Evolutionary conservation across 2,329 filamentous ascomycete genomes (phyloP).

Genomic region (Aspergillus sp.): DNA sequence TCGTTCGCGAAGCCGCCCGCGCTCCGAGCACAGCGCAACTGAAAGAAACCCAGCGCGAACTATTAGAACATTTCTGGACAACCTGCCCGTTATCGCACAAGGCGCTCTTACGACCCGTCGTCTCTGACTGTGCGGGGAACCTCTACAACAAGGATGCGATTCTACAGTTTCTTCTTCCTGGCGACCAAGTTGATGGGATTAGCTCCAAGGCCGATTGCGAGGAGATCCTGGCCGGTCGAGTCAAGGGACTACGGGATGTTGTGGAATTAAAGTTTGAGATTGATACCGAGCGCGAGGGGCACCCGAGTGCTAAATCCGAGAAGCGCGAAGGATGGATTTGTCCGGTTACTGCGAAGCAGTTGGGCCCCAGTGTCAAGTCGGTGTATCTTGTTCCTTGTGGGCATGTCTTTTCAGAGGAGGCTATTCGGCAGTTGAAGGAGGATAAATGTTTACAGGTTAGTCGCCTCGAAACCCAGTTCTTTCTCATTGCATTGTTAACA

Average conservation of each 20-base stretch:
- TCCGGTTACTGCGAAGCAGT: slow-evolving; percentile 81
- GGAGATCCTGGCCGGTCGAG: slow-evolving; percentile 62
- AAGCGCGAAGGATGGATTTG: slow-evolving; percentile 72
- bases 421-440: slow-evolving; percentile 76
- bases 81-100: slow-evolving; percentile 85
- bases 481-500: background rate
- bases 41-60: slow-evolving; percentile 85
- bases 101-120: slow-evolving; percentile 72
- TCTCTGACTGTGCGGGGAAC: slow-evolving; percentile 81
- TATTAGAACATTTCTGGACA: slow-evolving; percentile 83
- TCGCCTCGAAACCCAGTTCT: background rate
- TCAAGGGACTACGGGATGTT: slow-evolving; percentile 83
- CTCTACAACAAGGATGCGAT: slow-evolving; percentile 96
- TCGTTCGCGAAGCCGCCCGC: slow-evolving; percentile 90
- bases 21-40: slow-evolving; percentile 80
- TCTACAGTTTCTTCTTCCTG: slow-evolving; percentile 67
- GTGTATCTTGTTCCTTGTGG: slow-evolving; percentile 95
- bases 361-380: slow-evolving; percentile 77
- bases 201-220: slow-evolving; percentile 64
- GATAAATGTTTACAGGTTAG: slow-evolving; percentile 64
- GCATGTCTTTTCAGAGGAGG: slow-evolving; percentile 87
- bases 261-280: slow-evolving; percentile 80
- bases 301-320: slow-evolving; percentile 47
- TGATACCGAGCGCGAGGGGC: slow-evolving; percentile 46
- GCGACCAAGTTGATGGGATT: slow-evolving; percentile 58